Evolutionary conservation across 2,329 filamentous ascomycete genomes (phyloP).

Genomic region (Neonectria neomacrospora): DNA sequence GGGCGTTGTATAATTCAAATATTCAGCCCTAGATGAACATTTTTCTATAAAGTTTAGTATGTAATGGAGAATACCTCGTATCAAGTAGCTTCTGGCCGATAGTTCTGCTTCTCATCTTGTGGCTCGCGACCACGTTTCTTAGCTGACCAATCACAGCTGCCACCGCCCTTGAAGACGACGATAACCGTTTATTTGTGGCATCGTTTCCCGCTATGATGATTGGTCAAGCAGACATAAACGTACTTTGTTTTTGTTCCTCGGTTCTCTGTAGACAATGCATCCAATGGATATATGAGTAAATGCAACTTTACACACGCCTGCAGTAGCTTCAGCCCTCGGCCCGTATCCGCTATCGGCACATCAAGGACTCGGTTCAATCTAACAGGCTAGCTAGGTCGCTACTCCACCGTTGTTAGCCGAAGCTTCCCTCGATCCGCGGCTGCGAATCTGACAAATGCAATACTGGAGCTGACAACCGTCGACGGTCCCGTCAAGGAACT

Average conservation of each 20-base stretch:
- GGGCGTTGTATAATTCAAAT: no score
- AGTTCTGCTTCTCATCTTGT: conserved; percentile 16
- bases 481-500: not conserved
- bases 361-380: not conserved
- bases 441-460: not conserved
- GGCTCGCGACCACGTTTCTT: conserved; percentile 13
- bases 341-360: conserved; percentile 5
- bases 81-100: not conserved
- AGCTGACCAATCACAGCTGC: conserved; percentile 5
- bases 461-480: not conserved
- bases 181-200: not conserved
- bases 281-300: no score
- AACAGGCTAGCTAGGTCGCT: not conserved
- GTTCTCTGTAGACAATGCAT: no score
- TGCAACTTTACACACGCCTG: not conserved
- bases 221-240: not conserved
- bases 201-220: not conserved
- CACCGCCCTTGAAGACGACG: not conserved
- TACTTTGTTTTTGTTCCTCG: not conserved
- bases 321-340: conserved; percentile 5
- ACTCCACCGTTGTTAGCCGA: conserved; percentile 15
- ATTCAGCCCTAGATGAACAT: no score
- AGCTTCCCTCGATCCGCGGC: not conserved
- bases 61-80: no score
- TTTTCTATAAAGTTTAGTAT: not conserved